Evolutionary conservation across 345 rosid species (phyloP).

Genomic region (Tarenaya hassleriana): DNA sequence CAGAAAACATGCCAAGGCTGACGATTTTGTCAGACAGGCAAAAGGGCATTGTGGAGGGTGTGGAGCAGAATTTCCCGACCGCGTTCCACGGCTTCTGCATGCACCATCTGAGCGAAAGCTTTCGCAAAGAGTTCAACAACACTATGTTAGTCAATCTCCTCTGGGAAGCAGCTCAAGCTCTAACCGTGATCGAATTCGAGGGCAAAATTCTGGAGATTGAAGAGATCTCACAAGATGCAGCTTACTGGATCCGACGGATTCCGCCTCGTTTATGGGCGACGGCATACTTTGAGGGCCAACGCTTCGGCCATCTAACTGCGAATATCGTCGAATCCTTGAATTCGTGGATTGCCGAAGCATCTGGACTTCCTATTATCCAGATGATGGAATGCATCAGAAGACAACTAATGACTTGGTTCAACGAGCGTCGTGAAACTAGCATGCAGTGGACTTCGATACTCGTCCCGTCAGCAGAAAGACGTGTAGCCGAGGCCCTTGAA

Average conservation of each 20-base stretch:
- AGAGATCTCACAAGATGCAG: constrained; percentile 81
- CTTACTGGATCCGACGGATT: constrained; percentile 63
- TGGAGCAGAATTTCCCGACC: constrained; percentile 79
- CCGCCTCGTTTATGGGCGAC: constrained; percentile 89
- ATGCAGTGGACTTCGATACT: constrained; percentile 70
- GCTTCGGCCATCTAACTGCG: constrained; percentile 83
- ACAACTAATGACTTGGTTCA: constrained; percentile 71
- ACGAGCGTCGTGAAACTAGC: constrained; percentile 68
- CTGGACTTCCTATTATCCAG: constrained; percentile 81
- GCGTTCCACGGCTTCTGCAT: constrained; percentile 93
- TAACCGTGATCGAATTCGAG: constrained; percentile 64
- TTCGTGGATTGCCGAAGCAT: constrained; percentile 74
- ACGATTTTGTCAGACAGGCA: constrained; percentile 81
- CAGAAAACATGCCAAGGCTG: constrained; percentile 92
- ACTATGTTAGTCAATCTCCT: constrained; percentile 74
- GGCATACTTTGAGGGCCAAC: constrained; percentile 74
- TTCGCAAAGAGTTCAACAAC: constrained; percentile 67
- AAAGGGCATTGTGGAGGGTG: constrained; percentile 68
- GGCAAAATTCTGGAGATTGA: constrained; percentile 68
- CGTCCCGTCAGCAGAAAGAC: constrained; percentile 76
- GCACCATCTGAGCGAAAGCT: constrained; percentile 75
- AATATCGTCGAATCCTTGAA: constrained; percentile 73
- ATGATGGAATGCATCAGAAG: constrained; percentile 81
- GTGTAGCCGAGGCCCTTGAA: constrained; percentile 55
- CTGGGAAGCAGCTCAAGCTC: constrained; percentile 88